Conservation (phyloP, 2,329 filamentous ascomycete genomes). For the Scytalidium sp. region DNA sequence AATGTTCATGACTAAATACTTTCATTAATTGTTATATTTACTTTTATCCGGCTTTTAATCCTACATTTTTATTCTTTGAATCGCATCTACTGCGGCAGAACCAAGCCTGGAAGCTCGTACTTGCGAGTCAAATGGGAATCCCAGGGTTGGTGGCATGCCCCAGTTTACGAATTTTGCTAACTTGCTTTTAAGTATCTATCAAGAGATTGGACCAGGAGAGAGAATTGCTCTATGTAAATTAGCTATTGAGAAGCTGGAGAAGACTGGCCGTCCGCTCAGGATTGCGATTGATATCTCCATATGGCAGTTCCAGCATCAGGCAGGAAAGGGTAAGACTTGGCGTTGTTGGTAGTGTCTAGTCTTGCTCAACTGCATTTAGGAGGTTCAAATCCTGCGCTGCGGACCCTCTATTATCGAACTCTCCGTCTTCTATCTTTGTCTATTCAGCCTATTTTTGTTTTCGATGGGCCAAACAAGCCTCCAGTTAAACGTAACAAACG, state of each 20-base stretch:
- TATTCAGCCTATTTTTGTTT: conserved; percentile 87
- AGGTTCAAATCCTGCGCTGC: conserved; percentile 83
- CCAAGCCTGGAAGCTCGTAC: too few relatives aligned
- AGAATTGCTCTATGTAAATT: conserved; percentile 80
- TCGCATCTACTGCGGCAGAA: conserved; percentile 2
- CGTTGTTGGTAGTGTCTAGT: neutral
- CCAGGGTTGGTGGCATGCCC: conserved; percentile 47
- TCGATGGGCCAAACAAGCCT: conserved; percentile 83
- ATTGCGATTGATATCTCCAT: conserved; percentile 94
- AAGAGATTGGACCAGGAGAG: conserved; percentile 79
- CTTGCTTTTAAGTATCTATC: conserved; percentile 68
- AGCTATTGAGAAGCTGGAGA: conserved; percentile 72
- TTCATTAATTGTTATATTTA: neutral
- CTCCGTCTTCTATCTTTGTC: conserved; percentile 71
- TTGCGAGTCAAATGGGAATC: conserved; percentile 67
- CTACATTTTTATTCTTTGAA: conserved; percentile 3
- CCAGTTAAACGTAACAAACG: conserved; percentile 84
- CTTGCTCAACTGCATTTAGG: conserved; percentile 41
- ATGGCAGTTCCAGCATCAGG: conserved; percentile 93
- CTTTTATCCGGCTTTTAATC: neutral
- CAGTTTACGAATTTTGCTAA: conserved; percentile 10
- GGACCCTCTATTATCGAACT: conserved; percentile 90
- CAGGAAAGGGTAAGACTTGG: conserved; percentile 59
- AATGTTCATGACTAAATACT: neutral
- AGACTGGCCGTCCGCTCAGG: conserved; percentile 69